Base-by-base conservation (phyloP, 108 stramenopile species). In the Hondaea fermentalgiana region DNA sequence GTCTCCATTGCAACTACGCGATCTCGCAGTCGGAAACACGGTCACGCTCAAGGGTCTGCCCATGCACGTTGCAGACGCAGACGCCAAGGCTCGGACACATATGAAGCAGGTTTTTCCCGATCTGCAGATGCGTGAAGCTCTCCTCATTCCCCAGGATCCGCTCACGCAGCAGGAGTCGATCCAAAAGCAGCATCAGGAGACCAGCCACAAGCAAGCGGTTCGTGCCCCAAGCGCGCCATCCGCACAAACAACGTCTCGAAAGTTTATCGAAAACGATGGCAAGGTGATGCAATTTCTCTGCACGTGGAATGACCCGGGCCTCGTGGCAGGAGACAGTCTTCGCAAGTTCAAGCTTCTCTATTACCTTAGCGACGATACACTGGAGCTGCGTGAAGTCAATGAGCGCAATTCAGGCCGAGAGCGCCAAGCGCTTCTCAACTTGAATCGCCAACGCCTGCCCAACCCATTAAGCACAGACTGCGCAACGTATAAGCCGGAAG, bases 211-310 rank as follows among this genome's bases (percentile, higher is more conserved):
- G 25, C 8, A 42, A 23, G 8, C 35, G 8, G 42, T 69, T 16
- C 42, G 35, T 23, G 42, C 64, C 25, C 64, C 64, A 23, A 6
- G 51, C 45, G 28, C 51, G 1, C 51, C 76, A 8, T 12, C 17
- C 10, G 19, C 76, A 28, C n/a, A 8, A 23, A 83, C 45, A 17
- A 53, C 76, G 19, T 83, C 76, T 83, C 76, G 45, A 3, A 8
- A 83, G 51, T 83, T 83, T 83, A 83, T 83, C 76, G 76, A 83
- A 53, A 83, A 83, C 51, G 76, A 83, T 23, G 76, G 76, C 6
- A 83, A 83, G 23, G 76, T 83, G 10, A 53, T 83, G 76, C 76
- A 83, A 23, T 83, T 83, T 35, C 23, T 25, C 6, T 47, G 45
- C 51, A 53, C n/a, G 1, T 83, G 76, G 76, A 23, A 83, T 6